Conservation (phyloP, 2,329 filamentous ascomycete genomes). For the Plectosphaerella plurivora region DNA sequence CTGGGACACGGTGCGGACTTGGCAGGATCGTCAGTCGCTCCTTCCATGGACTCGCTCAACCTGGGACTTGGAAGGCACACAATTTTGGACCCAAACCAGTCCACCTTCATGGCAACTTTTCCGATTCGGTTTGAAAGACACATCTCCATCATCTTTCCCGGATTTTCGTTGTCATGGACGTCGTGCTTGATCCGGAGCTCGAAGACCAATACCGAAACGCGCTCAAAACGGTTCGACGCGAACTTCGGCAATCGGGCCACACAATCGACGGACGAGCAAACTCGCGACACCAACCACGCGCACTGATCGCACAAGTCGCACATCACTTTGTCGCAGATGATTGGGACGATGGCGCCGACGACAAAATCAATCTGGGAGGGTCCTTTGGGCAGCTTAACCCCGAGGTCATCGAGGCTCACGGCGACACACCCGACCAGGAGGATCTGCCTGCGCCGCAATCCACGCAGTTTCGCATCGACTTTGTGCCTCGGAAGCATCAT, state of each 20-base stretch:
- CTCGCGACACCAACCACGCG: not conserved
- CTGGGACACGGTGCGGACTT: too few species aligned
- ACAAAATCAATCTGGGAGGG: not conserved
- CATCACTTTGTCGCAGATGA: not conserved
- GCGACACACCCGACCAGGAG: not conserved
- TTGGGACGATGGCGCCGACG: not conserved
- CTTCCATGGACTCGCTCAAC: too few species aligned
- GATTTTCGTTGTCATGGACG: not conserved
- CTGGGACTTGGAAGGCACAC: too few species aligned
- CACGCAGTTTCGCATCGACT: not conserved
- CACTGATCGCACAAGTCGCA: not conserved
- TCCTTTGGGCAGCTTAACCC: not conserved
- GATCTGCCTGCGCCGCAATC: not conserved
- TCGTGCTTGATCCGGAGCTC: not conserved
- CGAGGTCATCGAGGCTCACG: not conserved
- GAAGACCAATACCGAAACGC: not conserved
- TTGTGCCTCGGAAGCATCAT: not conserved
- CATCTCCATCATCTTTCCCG: not conserved
- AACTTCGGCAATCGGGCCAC: not conserved
- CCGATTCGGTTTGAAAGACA: not conserved
- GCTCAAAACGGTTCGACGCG: not conserved
- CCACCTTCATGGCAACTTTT: not conserved
- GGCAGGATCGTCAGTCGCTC: too few species aligned
- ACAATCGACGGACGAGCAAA: not conserved
- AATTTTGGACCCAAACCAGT: not conserved